A percentile compares a stretch with the other conserved stretches of the same genome.
These are phyloP conservation scores for Pseudogymnoascus sp. DNA, from an alignment of 2,329 filamentous ascomycete genomes.

Conservation along the genomic window DNA sequence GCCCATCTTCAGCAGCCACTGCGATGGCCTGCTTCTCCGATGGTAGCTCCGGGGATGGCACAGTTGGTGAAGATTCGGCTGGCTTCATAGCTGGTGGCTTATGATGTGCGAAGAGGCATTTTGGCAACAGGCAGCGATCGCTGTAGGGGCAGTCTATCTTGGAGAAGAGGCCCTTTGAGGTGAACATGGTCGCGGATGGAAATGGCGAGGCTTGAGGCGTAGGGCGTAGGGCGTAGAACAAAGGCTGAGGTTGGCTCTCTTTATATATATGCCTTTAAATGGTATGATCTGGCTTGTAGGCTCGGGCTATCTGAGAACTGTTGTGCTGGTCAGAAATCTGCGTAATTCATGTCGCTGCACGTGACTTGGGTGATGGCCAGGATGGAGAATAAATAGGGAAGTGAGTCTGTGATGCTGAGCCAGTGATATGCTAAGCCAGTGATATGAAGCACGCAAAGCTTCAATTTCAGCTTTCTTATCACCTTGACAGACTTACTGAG, in stretches of 20 bases:
- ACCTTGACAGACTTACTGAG: not conserved
- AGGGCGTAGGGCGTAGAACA: too few relatives aligned
- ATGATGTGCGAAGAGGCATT: conserved; percentile 28
- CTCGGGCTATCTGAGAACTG: not conserved
- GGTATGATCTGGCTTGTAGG: not conserved
- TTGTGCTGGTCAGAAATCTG: conserved; percentile 5
- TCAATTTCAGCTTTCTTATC: not conserved
- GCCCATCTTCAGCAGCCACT: conserved; percentile 26
- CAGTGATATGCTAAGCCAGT: not conserved
- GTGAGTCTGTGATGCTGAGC: not conserved
- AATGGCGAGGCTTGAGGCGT: not conserved
- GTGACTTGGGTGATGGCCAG: not conserved
- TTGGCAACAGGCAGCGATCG: conserved; percentile 27
- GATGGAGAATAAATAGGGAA: not conserved
- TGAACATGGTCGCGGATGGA: conserved; percentile 25
- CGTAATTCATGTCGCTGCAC: not conserved
- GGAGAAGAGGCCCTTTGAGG: conserved; percentile 28
- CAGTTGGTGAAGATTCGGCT: not conserved
- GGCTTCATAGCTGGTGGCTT: not conserved
- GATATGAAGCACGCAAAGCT: not conserved
- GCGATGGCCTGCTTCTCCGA: not conserved
- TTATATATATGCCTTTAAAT: not conserved
- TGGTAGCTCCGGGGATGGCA: not conserved
- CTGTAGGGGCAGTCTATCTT: conserved; percentile 26
- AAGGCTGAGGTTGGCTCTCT: not conserved